Percentiles rank a stretch among this genome's conserved stretches.
phyloP scores from a whole-genome alignment of 306 rosid genomes.

The Psophocarpus tetragonolobus region DNA sequence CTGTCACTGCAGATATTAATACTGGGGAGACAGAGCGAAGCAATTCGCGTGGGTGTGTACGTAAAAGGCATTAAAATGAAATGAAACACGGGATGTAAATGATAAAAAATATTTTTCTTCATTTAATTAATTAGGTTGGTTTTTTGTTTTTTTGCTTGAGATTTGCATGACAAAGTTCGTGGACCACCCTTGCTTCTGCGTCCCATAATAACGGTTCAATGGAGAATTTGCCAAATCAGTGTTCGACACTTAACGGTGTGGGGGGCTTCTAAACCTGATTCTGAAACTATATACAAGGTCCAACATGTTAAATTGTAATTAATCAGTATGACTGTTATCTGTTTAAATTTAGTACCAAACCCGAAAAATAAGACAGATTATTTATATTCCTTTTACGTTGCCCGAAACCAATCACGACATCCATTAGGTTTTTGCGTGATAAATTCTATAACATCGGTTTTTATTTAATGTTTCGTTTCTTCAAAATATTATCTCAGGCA shows the following conservation, averaged over 20 bases:
- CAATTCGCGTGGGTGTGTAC: constrained; percentile 22
- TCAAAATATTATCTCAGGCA: background rate
- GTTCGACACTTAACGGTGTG: constrained; percentile 28
- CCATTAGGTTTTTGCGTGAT: background rate
- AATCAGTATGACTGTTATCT: background rate
- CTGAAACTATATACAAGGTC: constrained; percentile 5
- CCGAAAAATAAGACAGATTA: background rate
- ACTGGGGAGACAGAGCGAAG: background rate
- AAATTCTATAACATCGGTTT: background rate
- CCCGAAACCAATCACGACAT: background rate
- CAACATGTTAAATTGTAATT: background rate
- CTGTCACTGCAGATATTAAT: constrained; percentile 32
- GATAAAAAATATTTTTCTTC: background rate
- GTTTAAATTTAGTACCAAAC: background rate
- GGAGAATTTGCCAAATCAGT: constrained; percentile 37
- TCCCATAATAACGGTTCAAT: constrained; percentile 49
- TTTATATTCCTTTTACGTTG: background rate
- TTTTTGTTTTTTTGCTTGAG: constrained; percentile 16
- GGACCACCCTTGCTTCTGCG: constrained; percentile 35
- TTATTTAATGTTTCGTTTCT: background rate
- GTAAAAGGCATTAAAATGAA: constrained; percentile 28
- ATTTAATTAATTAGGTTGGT: background rate
- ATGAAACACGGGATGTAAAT: constrained; percentile 27
- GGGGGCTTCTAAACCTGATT: constrained; percentile 25
- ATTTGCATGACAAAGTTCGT: constrained; percentile 40